Evolutionary conservation across 179 eudicot species (phyloP).

Genomic region (Beta corolliflora): DNA sequence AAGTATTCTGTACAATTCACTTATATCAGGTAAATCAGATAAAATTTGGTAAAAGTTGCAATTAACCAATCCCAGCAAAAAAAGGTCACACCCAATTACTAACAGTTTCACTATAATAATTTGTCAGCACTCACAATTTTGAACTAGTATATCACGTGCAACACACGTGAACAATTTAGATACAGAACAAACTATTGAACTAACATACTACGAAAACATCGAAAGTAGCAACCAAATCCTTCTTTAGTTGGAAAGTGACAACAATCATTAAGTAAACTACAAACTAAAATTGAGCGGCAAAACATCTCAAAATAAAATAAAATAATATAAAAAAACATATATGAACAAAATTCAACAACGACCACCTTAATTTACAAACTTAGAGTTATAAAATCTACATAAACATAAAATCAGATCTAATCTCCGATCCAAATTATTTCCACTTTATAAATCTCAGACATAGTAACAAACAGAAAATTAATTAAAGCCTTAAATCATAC

Average conservation of each 20-base stretch:
- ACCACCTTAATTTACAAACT: too few species aligned
- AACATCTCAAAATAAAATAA: background rate
- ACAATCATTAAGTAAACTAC: background rate
- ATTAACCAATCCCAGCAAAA: too few species aligned
- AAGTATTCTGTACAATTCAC: too few species aligned
- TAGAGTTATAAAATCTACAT: too few species aligned
- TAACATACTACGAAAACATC: background rate
- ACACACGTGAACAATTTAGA: conserved; percentile 14
- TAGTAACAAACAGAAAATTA: too few species aligned
- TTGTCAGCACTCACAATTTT: background rate
- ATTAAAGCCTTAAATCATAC: too few species aligned
- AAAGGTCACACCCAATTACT: too few species aligned
- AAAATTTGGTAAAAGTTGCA: too few species aligned
- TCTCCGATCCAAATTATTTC: background rate
- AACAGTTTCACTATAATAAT: background rate
- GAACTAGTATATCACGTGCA: conserved; percentile 6
- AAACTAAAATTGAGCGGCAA: conserved; percentile 2
- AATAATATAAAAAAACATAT: background rate
- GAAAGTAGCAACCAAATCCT: conserved; percentile 14
- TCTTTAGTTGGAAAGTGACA: conserved; percentile 24
- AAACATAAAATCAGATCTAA: background rate
- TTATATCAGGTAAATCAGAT: too few species aligned
- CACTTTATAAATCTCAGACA: background rate
- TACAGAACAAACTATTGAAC: background rate
- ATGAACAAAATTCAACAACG: background rate